Base-by-base conservation (phyloP, 129 eudicot species). In the Arctium lappa region DNA sequence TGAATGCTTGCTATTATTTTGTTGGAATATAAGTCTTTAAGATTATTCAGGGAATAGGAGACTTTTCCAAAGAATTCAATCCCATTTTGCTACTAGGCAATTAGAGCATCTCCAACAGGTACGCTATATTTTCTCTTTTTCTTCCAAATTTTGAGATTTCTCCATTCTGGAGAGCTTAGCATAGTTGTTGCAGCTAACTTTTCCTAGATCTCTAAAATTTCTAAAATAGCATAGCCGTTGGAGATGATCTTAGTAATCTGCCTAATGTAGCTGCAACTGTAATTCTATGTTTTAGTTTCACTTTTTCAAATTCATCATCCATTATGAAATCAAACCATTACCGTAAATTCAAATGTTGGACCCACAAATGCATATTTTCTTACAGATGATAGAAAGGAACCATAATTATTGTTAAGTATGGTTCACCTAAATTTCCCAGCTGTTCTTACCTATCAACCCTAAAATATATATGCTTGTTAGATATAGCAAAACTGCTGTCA, bases 401-500 rank as follows among this genome's bases (percentile, higher is more conserved):
- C 39, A 78, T 66, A 68, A 75, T 69, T 83, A 33, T 48, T 76
- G 73, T 83, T 77, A 76, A 83, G 4, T 66, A 15, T 68, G 76
- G 76, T 68, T 34, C 81, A 77, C 82, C 73, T 50, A 83, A 30
- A 70, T 83, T 60, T 76, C 62, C 81, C 71, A 82, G 15, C 77
- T 83, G 60, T 75, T 46, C 81, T 75, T 75, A 82, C 68, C 72
- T 32, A 81, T 62, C 31, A 56, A 72, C 65, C 79, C 62, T 65
- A 18, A 72, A 72, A 9, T 1, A 31, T 48, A 31, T 48, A 48
- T 34, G 22, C 33, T 72, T 48, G 44, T 79, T 68, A 13, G 39
- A 79, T 66, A 62, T 22, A 77, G 56, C 80, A 56, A 56, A 60
- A 60, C 56, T 18, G 5, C 69, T 72, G 18, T 18, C 5, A 73